Evolutionary conservation across 768 basidiomycete genomes (phyloP), one percentile per base, ranked within the genome.

Genomic region (Gelatoporia subvermispora): DNA sequence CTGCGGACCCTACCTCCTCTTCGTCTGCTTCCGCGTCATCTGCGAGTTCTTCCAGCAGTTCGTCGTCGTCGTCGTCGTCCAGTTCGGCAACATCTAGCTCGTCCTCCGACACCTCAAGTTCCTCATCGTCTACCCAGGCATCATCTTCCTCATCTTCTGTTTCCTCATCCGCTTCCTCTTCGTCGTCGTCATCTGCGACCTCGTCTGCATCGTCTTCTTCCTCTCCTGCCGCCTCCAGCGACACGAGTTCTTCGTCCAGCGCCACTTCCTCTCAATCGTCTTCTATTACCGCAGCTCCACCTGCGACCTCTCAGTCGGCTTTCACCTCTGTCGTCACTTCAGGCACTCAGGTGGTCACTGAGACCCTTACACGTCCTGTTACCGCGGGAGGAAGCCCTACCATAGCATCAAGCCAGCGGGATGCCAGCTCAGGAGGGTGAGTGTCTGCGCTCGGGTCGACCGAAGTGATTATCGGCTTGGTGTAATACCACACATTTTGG

Each of bases 371-470:
- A 28, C 55, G n/a, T 10, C 47, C 53, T 1, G 28, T 53, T 11
- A 44, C 41, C 13, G 13, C 42, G 18, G 37, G 31, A 1, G 21
- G 51, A 10, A 47, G 52, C 28, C 8, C 31, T 35, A 15, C 52
- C 15, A 16, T 25, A 5, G 24, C 24, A 9, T 16, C 4, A 15
- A 43, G 20, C 4, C 17, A 7, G 21, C 15, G 17, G 3, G 25
- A 17, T 31, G 28, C 28, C 23, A 36, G 45, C 3, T 47, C 50
- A n/a, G 47, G 40, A 20, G 25, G 54, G 63, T 62, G 50, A 56
- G 63, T 47, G 8, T 17, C 16, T 36, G 10, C 20, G 15, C 37
- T 38, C 36, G 13, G 34, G 16, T 45, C 16, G 16, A 1, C 16
- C 20, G 20, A 15, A 34, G 15, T 34, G 15, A 9, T n/a, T 2